Evolutionary conservation across 495 filamentous ascomycete genomes (phyloP), one percentile per base, ranked within the genome.

Genomic region (Astrothelium macrocarpum): DNA sequence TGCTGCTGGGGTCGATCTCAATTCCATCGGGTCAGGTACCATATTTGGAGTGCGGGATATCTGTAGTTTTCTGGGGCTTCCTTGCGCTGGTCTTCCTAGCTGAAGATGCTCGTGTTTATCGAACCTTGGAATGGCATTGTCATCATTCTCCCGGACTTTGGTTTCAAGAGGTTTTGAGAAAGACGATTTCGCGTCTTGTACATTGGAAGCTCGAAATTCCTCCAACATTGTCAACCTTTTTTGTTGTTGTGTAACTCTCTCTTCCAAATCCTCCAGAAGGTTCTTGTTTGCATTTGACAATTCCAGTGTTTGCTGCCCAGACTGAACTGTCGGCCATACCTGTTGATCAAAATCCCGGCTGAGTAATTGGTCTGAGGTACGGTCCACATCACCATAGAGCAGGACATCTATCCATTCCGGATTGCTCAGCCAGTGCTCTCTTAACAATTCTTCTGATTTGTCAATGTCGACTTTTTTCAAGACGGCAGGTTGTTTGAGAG

Each of bases 361-460:
- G 7, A 95, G 73, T 34, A 92, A 78, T 2, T 80, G 78, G 66
- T 91, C 87, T 23, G 78, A 82, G 61, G 73, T 76, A 26, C 77
- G 74, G n/a, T 76, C 74, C 31, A 75, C 78, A 43, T 89, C 88
- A 0, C 87, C 89, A 53, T 85, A 78, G 0, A 91, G 73, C 25
- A 95, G 68, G 18, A 79, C 73, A 42, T 89, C 82, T 67, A 86
- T 78, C 85, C 88, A 90, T 59, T 85, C 78, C 59, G 83, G 78
- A 65, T 85, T 80, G 1, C 90, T 90, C 7, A 87, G 76, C 90
- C 90, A 95, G 65, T 90, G 89, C 25, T 82, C 82, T 65, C 79
- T 79, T 32, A 91, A 71, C 18, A 81, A 77, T 31, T 78, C 77
- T 49, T 81, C 76, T 14, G 84, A 69, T 16, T 77, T 74, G 0